phyloP scores from a whole-genome alignment of 2,329 filamentous ascomycete genomes.

The Rhynchosporium secalis region DNA sequence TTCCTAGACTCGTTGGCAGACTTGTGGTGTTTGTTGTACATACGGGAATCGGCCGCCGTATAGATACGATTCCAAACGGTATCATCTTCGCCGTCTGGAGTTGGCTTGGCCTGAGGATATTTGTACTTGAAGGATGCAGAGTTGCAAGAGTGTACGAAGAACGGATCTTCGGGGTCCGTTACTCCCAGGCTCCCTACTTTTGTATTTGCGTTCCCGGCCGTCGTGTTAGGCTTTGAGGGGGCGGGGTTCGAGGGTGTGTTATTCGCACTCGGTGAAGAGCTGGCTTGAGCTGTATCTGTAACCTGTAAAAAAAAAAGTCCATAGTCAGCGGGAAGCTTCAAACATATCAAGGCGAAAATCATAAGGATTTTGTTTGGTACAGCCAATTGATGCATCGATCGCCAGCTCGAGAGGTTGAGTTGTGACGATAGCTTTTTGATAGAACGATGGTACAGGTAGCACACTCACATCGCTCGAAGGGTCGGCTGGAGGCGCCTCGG shows the following conservation, averaged over 20 bases:
- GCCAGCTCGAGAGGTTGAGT: no score
- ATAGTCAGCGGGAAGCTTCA: not conserved
- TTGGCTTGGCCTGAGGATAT: conserved; percentile 37
- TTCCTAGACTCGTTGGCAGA: conserved; percentile 33
- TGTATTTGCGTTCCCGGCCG: conserved; percentile 1
- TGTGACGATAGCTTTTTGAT: no score
- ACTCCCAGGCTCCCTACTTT: conserved; percentile 12
- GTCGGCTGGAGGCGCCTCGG: conserved; percentile 1
- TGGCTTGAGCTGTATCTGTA: not conserved
- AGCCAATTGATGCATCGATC: not conserved
- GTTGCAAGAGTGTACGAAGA: conserved; percentile 27
- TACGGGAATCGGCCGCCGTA: conserved; percentile 38
- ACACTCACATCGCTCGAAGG: conserved; percentile 7
- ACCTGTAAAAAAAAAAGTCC: not conserved
- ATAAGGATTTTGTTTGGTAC: not conserved
- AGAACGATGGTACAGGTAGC: not conserved
- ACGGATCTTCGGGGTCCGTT: conserved; percentile 15
- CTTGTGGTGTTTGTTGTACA: conserved; percentile 38
- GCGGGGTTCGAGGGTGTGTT: conserved; percentile 2
- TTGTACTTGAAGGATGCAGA: conserved; percentile 38
- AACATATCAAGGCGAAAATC: not conserved
- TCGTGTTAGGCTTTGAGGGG: conserved; percentile 1
- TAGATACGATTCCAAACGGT: conserved; percentile 38
- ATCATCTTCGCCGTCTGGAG: conserved; percentile 37
- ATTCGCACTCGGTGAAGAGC: not conserved